Evolutionary conservation across 345 rosid species (phyloP).

Genomic region (Melaleuca alternifolia): DNA sequence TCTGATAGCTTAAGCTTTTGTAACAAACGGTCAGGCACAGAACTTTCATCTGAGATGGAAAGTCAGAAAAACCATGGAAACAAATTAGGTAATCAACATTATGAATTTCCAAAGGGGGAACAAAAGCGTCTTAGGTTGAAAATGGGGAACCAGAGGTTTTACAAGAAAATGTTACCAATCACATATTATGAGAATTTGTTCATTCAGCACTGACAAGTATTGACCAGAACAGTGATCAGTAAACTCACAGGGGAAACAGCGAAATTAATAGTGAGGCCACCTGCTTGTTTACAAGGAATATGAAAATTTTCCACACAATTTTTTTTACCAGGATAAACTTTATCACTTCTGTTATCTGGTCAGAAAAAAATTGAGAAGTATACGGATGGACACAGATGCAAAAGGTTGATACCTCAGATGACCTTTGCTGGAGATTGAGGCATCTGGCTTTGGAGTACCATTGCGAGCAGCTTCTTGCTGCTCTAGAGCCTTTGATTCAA

Average conservation of each 20-base stretch:
- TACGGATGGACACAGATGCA: background rate
- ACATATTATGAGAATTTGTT: background rate
- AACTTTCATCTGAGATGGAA: background rate
- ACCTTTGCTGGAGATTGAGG: conserved; percentile 98
- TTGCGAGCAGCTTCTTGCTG: conserved; percentile 96
- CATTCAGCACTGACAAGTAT: background rate
- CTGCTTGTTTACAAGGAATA: background rate
- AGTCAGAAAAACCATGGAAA: background rate
- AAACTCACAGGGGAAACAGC: background rate
- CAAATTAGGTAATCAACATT: background rate
- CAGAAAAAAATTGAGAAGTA: background rate
- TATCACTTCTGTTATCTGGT: background rate
- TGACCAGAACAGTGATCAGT: background rate
- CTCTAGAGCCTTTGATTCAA: conserved; percentile 87
- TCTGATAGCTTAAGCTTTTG: background rate
- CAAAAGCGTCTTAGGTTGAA: background rate
- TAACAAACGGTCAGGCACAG: background rate
- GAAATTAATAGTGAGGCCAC: background rate
- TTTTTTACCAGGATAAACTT: background rate
- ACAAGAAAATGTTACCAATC: background rate
- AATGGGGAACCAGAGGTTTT: background rate
- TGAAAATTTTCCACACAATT: background rate
- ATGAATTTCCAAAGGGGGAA: background rate
- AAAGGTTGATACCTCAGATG: conserved; percentile 64
- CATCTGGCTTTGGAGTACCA: conserved; percentile 96